Conservation (phyloP, 768 basidiomycete genomes). For the Coprinopsis cinerea region DNA sequence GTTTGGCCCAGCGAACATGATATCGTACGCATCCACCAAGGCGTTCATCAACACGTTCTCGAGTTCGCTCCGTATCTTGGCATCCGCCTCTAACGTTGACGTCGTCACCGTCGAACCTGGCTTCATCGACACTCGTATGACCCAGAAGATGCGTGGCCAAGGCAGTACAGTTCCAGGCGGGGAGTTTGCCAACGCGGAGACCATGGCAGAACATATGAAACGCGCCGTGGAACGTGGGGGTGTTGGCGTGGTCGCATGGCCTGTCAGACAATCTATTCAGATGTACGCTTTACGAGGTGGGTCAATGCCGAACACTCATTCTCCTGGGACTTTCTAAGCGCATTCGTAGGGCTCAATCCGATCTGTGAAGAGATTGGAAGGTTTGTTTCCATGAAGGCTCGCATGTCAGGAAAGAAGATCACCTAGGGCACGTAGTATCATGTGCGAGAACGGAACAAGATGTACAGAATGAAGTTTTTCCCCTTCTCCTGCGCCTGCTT, state of each 20-base stretch:
- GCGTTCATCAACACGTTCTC: slow-evolving; percentile 27
- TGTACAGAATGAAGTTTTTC: too few relatives aligned
- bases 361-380: slow-evolving; percentile 22
- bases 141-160: slow-evolving; percentile 20
- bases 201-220: slow-evolving; percentile 21
- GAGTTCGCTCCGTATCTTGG: slow-evolving; percentile 23
- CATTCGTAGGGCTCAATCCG: slow-evolving; percentile 19
- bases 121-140: slow-evolving; percentile 24
- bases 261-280: slow-evolving; percentile 16
- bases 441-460: too few relatives aligned
- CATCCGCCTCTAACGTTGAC: slow-evolving; percentile 19
- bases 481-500: too few relatives aligned
- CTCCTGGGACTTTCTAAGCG: neutral
- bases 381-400: slow-evolving; percentile 17
- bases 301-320: neutral
- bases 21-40: slow-evolving; percentile 26
- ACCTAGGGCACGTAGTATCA: too few relatives aligned
- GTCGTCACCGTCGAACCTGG: slow-evolving; percentile 23
- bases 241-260: slow-evolving; percentile 22
- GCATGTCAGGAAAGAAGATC: slow-evolving; percentile 20
- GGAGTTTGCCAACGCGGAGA: slow-evolving; percentile 17
- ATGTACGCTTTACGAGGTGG: slow-evolving; percentile 22
- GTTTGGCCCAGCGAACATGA: slow-evolving; percentile 27
- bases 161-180: slow-evolving; percentile 16
- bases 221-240: slow-evolving; percentile 22